A percentile compares a stretch with the other conserved stretches of the same genome.
phyloP scores from a whole-genome alignment of 495 filamentous ascomycete genomes.

The Letharia columbiana region DNA sequence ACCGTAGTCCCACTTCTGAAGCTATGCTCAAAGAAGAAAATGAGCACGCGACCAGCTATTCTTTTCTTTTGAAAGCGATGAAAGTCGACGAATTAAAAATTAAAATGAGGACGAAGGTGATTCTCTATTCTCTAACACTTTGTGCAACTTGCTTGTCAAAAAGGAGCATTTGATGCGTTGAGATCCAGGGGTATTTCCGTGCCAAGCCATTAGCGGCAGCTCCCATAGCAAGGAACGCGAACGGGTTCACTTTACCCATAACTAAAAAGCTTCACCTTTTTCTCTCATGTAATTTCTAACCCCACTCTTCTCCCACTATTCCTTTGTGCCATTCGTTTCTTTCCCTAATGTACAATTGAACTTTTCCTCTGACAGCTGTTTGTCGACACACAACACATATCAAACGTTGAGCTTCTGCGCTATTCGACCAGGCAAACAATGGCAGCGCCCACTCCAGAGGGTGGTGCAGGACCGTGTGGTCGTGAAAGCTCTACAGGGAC shows the following conservation, averaged over 20 bases:
- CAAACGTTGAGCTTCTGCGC: neutral
- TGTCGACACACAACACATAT: neutral
- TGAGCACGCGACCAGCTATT: neutral
- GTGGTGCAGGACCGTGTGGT: neutral
- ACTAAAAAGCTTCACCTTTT: neutral
- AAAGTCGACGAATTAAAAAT: neutral
- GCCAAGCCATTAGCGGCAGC: neutral
- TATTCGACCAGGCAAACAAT: neutral
- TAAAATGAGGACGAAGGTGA: neutral
- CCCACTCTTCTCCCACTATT: neutral
- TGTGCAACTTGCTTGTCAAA: too few relatives aligned
- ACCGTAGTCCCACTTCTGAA: neutral
- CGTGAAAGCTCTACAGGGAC: neutral
- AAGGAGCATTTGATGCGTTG: neutral
- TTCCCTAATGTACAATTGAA: neutral
- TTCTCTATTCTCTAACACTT: neutral
- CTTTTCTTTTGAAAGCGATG: too few relatives aligned
- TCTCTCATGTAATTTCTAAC: neutral
- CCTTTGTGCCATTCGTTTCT: neutral
- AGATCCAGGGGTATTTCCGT: neutral
- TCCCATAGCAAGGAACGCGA: neutral
- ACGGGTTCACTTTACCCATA: neutral
- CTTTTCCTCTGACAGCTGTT: neutral
- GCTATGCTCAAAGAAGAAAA: neutral
- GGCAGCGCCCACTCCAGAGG: constrained; percentile 11